These are phyloP conservation scores for Euphrasia confusa DNA, from an alignment of 257 asterid species.

Conservation along the genomic window DNA sequence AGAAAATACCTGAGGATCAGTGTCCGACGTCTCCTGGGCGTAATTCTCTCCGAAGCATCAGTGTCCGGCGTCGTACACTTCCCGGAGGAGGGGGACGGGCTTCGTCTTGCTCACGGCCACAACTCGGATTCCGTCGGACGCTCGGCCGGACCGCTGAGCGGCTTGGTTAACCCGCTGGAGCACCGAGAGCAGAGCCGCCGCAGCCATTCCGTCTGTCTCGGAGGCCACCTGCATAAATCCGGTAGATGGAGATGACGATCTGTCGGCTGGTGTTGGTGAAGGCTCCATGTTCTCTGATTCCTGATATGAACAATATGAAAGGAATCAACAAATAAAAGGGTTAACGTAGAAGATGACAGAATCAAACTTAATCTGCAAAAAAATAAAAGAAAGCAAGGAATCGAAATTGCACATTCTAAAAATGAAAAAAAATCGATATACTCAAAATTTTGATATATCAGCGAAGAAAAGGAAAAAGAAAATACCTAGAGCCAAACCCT, in stretches of 20 bases:
- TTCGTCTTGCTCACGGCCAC: conserved; percentile 96
- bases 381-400: too few relatives aligned
- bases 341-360: too few relatives aligned
- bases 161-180: conserved; percentile 62
- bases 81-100: conserved; percentile 63
- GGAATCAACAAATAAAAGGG: too few relatives aligned
- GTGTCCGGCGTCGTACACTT: conserved; percentile 88
- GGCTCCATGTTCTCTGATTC: not conserved
- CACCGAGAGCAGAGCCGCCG: conserved; percentile 70
- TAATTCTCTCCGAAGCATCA: conserved; percentile 91
- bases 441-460: too few relatives aligned
- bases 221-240: conserved; percentile 54
- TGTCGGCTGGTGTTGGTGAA: conserved; percentile 17
- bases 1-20: conserved; percentile 74
- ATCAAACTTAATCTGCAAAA: too few relatives aligned
- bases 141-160: conserved; percentile 61
- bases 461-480: too few relatives aligned
- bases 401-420: too few relatives aligned
- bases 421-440: too few relatives aligned
- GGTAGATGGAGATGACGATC: conserved; percentile 18
- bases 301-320: too few relatives aligned
- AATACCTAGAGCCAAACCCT: too few relatives aligned
- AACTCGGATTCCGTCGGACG: conserved; percentile 54
- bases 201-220: conserved; percentile 59
- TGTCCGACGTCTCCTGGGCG: conserved; percentile 80